Conservation (phyloP, 306 rosid species). For the Fragaria vesca region DNA sequence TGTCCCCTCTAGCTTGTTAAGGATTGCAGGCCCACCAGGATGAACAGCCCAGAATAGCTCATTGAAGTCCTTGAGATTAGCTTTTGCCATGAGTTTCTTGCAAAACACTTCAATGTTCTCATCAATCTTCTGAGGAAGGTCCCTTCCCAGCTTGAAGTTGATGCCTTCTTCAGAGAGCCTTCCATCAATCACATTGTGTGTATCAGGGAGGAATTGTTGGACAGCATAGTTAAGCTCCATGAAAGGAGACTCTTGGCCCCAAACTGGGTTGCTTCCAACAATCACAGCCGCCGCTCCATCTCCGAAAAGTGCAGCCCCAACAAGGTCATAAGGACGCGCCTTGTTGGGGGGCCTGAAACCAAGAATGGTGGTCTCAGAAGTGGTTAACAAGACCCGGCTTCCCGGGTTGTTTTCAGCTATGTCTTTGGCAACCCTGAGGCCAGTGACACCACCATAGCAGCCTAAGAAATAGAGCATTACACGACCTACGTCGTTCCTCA, state of each 20-base stretch:
- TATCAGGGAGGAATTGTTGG: conserved; percentile 75
- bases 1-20: conserved; percentile 60
- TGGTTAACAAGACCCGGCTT: conserved; percentile 64
- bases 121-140: conserved; percentile 85
- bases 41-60: conserved; percentile 95
- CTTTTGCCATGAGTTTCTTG: conserved; percentile 54
- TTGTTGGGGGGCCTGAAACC: conserved; percentile 88
- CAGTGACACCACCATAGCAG: conserved; percentile 91
- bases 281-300: conserved; percentile 94
- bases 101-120: conserved; percentile 90
- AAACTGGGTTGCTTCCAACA: conserved; percentile 60
- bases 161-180: conserved; percentile 81
- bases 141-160: conserved; percentile 87
- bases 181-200: conserved; percentile 79
- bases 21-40: conserved; percentile 93
- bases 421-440: conserved; percentile 92
- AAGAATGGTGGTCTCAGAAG: conserved; percentile 91
- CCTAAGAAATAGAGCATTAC: conserved; percentile 92
- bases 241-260: conserved; percentile 64
- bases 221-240: conserved; percentile 73
- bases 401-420: conserved; percentile 93
- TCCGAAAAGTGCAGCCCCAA: conserved; percentile 97
- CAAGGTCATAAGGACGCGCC: conserved; percentile 86
- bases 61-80: conserved; percentile 45
- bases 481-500: conserved; percentile 57